These are phyloP conservation scores for Excoecaria agallocha DNA, from an alignment of 345 rosid genomes.

Conservation along the genomic window DNA sequence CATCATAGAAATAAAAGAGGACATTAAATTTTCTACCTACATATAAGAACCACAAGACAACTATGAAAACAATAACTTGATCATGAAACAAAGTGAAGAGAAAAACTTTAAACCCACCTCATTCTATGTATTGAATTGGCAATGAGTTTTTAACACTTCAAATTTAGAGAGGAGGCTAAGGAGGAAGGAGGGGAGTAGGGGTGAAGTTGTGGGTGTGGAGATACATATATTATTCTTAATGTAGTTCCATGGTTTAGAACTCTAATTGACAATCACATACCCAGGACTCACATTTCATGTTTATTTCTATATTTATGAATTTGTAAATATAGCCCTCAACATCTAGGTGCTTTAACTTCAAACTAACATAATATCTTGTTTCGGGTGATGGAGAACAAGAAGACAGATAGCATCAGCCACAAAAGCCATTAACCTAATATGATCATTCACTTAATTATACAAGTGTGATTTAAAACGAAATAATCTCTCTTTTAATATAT, in stretches of 20 bases:
- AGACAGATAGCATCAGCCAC: neutral
- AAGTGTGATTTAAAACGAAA: neutral
- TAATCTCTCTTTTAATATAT: neutral
- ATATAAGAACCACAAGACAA: neutral
- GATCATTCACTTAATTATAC: neutral
- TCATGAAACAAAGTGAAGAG: no score
- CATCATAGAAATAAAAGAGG: neutral
- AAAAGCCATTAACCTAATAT: neutral
- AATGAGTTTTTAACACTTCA: neutral
- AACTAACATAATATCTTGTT: neutral
- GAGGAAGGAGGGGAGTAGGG: neutral
- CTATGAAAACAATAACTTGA: neutral
- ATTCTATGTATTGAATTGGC: neutral
- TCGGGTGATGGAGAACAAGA: neutral
- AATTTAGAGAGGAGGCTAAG: neutral
- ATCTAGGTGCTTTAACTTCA: neutral
- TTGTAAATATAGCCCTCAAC: neutral
- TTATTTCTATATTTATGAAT: slow-evolving; percentile 1
- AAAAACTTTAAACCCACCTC: neutral
- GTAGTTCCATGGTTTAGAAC: neutral
- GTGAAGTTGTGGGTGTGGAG: neutral
- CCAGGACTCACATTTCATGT: neutral
- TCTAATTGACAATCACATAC: neutral
- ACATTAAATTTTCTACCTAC: neutral
- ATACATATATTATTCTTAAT: neutral